Evolutionary conservation across 2,329 filamentous ascomycete genomes (phyloP).

Genomic region (Calonectria leucothoes): DNA sequence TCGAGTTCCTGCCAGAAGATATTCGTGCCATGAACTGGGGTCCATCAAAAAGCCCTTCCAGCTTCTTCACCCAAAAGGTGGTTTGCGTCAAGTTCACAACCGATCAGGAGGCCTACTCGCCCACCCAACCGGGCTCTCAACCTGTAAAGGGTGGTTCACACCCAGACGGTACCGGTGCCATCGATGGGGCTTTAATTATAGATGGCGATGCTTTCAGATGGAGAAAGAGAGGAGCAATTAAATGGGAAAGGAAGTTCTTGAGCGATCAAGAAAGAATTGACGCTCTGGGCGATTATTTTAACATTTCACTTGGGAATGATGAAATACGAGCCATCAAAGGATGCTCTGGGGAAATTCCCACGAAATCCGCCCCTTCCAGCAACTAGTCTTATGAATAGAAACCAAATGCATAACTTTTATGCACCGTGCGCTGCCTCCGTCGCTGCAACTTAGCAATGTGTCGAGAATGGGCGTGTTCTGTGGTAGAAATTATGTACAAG

Average conservation of each 20-base stretch:
- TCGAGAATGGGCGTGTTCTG: background rate
- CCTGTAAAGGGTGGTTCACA: too few species aligned
- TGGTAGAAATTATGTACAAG: background rate
- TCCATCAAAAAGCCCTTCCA: constrained; percentile 18
- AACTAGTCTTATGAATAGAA: background rate
- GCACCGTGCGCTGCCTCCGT: too few species aligned
- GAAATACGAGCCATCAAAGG: background rate
- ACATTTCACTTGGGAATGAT: background rate
- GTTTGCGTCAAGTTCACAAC: background rate
- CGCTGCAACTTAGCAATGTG: background rate
- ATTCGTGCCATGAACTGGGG: constrained; percentile 21
- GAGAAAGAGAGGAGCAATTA: background rate
- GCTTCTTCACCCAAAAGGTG: constrained; percentile 17
- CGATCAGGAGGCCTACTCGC: background rate
- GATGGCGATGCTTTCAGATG: background rate
- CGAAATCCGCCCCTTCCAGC: background rate
- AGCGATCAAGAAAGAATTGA: background rate
- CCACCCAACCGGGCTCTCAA: background rate
- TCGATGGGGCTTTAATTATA: background rate
- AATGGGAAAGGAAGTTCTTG: background rate
- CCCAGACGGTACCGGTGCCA: background rate
- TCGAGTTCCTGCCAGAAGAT: constrained; percentile 18
- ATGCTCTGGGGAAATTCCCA: background rate
- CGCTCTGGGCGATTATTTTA: background rate
- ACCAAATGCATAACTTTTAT: background rate